These are phyloP conservation scores for Acanthochlamys bracteata DNA, from an alignment of 106 monocot genomes.

Conservation along the genomic window DNA sequence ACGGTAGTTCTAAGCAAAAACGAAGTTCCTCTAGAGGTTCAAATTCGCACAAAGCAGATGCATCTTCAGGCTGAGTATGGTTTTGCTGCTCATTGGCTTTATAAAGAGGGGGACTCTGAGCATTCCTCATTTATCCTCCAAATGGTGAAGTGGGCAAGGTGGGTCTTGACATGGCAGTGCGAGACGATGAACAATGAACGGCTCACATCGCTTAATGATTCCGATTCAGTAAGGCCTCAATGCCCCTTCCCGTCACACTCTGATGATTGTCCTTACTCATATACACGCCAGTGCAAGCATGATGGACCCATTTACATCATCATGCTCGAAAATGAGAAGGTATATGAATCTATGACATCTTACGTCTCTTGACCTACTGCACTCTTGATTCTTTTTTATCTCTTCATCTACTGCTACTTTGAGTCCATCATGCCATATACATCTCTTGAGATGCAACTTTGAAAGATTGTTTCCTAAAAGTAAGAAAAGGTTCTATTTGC, in stretches of 20 bases:
- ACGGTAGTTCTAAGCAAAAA: slow-evolving; percentile 67
- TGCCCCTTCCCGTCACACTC: slow-evolving; percentile 80
- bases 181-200: slow-evolving; percentile 50
- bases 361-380: too few relatives aligned
- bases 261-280: slow-evolving; percentile 74
- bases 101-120: slow-evolving; percentile 72
- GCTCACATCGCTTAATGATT: slow-evolving; percentile 5
- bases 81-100: slow-evolving; percentile 96
- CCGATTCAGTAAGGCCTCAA: slow-evolving; percentile 27
- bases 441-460: too few relatives aligned
- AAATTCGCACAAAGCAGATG: slow-evolving; percentile 94
- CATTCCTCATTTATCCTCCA: slow-evolving; percentile 69
- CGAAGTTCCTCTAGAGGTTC: slow-evolving; percentile 72
- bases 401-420: too few relatives aligned
- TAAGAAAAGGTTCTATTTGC: too few relatives aligned
- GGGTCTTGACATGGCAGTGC: slow-evolving; percentile 83
- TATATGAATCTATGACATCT: too few relatives aligned
- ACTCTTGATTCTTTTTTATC: too few relatives aligned
- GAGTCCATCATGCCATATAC: too few relatives aligned
- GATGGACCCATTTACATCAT: slow-evolving; percentile 77
- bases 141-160: slow-evolving; percentile 97
- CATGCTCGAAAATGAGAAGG: slow-evolving; percentile 89
- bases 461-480: too few relatives aligned
- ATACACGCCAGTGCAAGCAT: slow-evolving; percentile 30
- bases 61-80: slow-evolving; percentile 91